Conservation (phyloP, 345 rosid species). For the Boechera divaricarpa region DNA sequence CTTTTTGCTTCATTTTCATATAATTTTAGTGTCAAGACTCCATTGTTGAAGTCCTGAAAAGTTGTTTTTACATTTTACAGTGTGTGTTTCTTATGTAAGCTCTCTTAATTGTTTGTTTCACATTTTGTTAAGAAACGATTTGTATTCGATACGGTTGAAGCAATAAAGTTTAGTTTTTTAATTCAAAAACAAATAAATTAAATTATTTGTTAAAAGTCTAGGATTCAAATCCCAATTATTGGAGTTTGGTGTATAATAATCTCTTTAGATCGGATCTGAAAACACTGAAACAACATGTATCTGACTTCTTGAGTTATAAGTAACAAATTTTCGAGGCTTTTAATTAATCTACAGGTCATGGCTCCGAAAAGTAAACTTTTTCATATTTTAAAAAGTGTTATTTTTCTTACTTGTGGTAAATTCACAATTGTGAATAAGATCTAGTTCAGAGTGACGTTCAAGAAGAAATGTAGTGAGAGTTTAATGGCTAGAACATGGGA, state of each 20-base stretch:
- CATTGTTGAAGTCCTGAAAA: constrained; percentile 17
- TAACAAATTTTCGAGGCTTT: neutral
- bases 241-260: neutral
- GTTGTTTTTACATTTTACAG: constrained; percentile 15
- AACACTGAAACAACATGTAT: neutral
- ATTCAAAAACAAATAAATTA: neutral
- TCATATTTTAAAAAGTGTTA: neutral
- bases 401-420: neutral
- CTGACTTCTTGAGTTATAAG: neutral
- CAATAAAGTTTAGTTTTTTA: constrained; percentile 16
- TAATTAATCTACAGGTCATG: neutral
- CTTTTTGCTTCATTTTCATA: constrained; percentile 22
- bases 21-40: constrained; percentile 26
- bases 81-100: constrained; percentile 14
- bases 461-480: neutral
- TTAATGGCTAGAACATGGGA: constrained; percentile 10
- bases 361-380: neutral
- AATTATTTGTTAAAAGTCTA: neutral
- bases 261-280: constrained; percentile 14
- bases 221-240: neutral
- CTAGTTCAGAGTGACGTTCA: neutral
- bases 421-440: neutral
- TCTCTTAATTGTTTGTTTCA: constrained; percentile 4
- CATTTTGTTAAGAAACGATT: constrained; percentile 15
- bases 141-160: constrained; percentile 20